Evolutionary conservation across 176 grass and related monocot genomes (phyloP), one percentile per base, ranked within the genome.

Genomic region (Elaeis guineensis): DNA sequence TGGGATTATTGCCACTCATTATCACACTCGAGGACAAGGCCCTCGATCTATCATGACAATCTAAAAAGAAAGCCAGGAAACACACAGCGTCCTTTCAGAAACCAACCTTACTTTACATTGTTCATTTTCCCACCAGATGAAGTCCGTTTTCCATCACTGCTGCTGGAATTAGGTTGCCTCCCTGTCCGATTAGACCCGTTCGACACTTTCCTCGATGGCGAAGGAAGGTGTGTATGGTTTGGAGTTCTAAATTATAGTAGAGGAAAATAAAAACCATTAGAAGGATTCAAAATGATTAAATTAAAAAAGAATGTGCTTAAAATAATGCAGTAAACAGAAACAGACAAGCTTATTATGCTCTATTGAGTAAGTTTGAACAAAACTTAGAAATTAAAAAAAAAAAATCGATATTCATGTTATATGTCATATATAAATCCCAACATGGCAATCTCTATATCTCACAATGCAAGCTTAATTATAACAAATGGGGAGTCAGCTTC

Each of bases 1-100:
- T 81, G 69, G 84, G 67, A 73, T 89, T 92, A 89, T 92, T 89
- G 72, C 73, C 78, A 89, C 71, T 89, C 89, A 77, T 88, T 69
- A 79, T 71, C 81, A 82, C 77, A 44, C 78, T 65, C 78, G 26
- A 63, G 77, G 66, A 72, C 75, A 51, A 77, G 67, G 68, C 69
- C 11, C 75, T 85, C 75, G 78, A 72, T 63, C 55, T 72, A 57
- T 85, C 75, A 84, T 74, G 77, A 62, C 65, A 87, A 78, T 81
- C 72, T 74, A 58, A 52, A 28, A 81, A 64, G 71, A 56, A 80
- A 77, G 76, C 35, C 8, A 51, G 25, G 62, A 88, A 88, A 76
- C 73, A 74, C 69, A 72, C 67, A 29, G 52, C 73, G 86, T 72
- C 16, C 59, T 86, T 61, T 60, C 59, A 29, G 32, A 63, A 82